Percentiles rank a stretch among this genome's conserved stretches.
Evolutionary conservation across 2,329 filamentous ascomycete species (phyloP).

Genomic region (Huntiella decipiens): DNA sequence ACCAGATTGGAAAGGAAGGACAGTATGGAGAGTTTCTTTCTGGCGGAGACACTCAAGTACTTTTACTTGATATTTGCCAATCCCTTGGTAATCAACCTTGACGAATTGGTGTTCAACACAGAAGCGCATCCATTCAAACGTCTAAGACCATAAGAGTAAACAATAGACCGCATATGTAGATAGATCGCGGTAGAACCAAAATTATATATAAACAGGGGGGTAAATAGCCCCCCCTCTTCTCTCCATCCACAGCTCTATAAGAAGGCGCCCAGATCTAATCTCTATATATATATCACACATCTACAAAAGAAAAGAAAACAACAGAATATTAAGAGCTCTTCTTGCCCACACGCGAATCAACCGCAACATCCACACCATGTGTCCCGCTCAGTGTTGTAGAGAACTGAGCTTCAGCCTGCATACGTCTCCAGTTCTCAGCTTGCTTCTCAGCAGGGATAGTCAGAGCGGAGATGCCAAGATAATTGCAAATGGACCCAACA

Average conservation of each 20-base stretch:
- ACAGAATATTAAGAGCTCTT: conserved; percentile 9
- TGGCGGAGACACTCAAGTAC: conserved; percentile 49
- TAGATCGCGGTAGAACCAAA: too few relatives aligned
- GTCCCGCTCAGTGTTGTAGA: conserved; percentile 11
- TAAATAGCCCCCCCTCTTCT: not conserved
- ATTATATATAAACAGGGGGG: conserved; percentile 2
- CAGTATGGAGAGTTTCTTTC: conserved; percentile 41
- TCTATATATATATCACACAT: conserved; percentile 2
- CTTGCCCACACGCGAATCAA: conserved; percentile 11
- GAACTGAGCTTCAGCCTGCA: conserved; percentile 9
- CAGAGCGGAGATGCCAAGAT: conserved; percentile 82
- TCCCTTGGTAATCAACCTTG: conserved; percentile 37
- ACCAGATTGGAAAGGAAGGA: conserved; percentile 16
- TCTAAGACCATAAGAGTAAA: conserved; percentile 9
- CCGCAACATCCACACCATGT: conserved; percentile 8
- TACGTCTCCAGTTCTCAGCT: conserved; percentile 26
- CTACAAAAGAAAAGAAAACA: conserved; percentile 1
- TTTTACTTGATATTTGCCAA: conserved; percentile 45
- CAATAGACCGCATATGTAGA: not conserved
- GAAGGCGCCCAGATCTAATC: not conserved
- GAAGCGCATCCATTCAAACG: conserved; percentile 33
- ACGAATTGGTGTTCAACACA: conserved; percentile 42
- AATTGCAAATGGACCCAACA: conserved; percentile 77
- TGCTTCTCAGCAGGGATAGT: conserved; percentile 56
- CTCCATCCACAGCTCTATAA: not conserved